Evolutionary conservation across 352 stramenopile genomes (phyloP).

Genomic region (Pythium guiyangense): DNA sequence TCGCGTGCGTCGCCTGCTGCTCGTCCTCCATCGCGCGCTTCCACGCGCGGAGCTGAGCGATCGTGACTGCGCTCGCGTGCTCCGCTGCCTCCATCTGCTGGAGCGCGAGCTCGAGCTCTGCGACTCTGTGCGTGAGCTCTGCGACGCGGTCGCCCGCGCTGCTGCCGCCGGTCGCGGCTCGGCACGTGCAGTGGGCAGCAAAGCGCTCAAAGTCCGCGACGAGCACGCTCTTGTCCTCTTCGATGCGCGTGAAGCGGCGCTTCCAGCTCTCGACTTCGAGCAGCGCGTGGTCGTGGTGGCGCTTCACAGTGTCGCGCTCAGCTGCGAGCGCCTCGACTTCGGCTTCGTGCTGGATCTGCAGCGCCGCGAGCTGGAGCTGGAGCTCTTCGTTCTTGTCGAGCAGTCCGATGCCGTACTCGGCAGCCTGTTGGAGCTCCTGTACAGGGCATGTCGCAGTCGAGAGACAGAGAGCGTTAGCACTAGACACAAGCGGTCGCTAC

Average conservation of each 20-base stretch:
- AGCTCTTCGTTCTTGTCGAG: slow-evolving; percentile 78
- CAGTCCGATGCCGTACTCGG: slow-evolving; percentile 72
- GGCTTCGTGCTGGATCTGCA: slow-evolving; percentile 72
- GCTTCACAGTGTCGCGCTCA: slow-evolving; percentile 57
- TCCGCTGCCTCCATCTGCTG: slow-evolving; percentile 27
- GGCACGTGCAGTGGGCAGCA: slow-evolving; percentile 35
- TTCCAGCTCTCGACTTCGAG: slow-evolving; percentile 70
- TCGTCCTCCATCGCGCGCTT: slow-evolving; percentile 33
- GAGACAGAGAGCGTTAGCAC: too few relatives aligned
- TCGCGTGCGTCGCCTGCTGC: slow-evolving; percentile 36
- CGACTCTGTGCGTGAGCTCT: slow-evolving; percentile 24
- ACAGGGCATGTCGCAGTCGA: slow-evolving; percentile 1
- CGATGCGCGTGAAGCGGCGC: slow-evolving; percentile 47
- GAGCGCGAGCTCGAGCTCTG: slow-evolving; percentile 30
- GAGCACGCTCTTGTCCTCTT: slow-evolving; percentile 66
- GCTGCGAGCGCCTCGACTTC: slow-evolving; percentile 53
- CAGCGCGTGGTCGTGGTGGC: slow-evolving; percentile 51
- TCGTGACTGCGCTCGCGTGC: slow-evolving; percentile 29
- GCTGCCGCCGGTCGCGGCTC: slow-evolving; percentile 3
- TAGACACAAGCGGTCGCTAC: background rate
- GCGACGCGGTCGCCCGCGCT: slow-evolving; percentile 26
- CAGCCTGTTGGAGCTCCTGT: slow-evolving; percentile 71
- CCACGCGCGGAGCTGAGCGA: slow-evolving; percentile 43
- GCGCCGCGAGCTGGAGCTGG: slow-evolving; percentile 53
- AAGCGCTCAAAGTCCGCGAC: slow-evolving; percentile 52